Base-by-base conservation (phyloP, 2,329 filamentous ascomycete genomes). In the Zarea fungicola region DNA sequence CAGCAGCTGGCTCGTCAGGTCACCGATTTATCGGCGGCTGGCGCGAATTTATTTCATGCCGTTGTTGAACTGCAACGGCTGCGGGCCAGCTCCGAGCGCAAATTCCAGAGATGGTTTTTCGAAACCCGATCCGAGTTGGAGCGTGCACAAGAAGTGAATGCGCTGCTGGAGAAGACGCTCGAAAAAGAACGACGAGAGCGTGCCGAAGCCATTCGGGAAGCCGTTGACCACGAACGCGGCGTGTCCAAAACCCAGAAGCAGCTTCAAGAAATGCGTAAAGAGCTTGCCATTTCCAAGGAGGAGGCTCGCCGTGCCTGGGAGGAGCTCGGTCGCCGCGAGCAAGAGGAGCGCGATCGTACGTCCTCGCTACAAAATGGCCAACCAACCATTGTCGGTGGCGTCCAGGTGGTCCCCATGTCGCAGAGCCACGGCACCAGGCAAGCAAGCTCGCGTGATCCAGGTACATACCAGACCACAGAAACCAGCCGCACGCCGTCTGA, bases 71-170 rank as follows among this genome's bases (percentile, higher is more conserved):
- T 99, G 39, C 93, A 99, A 65, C 84, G 93, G 25, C 76, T 99
- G 22, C 86, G 93, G 36, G 93, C 93, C 31, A 96, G 90, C 49
- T 97, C 92, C 0, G 93, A 99, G 67, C 84, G 93, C 55, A 97
- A 97, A 65, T 99, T 99, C 60, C 93, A 99, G 68, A 81, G 93
- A 43, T 99, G 93, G 93, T 97, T 97, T 69, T 96, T 95, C 58
- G 93, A 99, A 65, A 96, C 91, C 7, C 80, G 91, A 44, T 80
- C 85, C 26, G 91, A 97, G 57, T 82, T 95, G 56, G 93, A 97
- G 70, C 83, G 87, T 23, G 79, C 84, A 42, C 85, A 88, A 56
- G 93, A 97, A 67, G 76, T 87, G 31, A 87, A 89, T 49, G 90
- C 83, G 3, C 81, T 91, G 62, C 71, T 96, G n/a, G 85, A 95